A percentile compares a stretch with the other conserved stretches of the same genome.
These are phyloP conservation scores for Cercospora brassicicola DNA, from an alignment of 2,329 filamentous ascomycete genomes.

Conservation along the genomic window DNA sequence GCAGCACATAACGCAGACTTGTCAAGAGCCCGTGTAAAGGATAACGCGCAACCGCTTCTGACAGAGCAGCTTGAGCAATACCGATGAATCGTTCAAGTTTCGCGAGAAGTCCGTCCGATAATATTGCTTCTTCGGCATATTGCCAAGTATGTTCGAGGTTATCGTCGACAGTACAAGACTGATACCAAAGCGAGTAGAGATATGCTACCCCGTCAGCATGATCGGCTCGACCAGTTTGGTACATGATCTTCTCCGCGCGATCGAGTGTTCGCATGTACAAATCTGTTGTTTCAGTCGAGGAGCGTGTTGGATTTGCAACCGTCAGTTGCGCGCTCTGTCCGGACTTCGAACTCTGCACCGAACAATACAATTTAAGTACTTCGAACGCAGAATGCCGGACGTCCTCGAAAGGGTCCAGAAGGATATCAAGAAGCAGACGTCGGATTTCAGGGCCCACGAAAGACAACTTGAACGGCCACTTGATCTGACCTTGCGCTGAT, in stretches of 20 bases:
- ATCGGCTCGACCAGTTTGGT: constrained; percentile 77
- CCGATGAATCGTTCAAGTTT: constrained; percentile 65
- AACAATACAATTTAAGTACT: constrained; percentile 41
- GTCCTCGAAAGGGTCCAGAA: constrained; percentile 91
- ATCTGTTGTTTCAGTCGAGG: not conserved
- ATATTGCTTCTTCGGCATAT: constrained; percentile 18
- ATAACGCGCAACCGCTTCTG: constrained; percentile 55
- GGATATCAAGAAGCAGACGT: constrained; percentile 70
- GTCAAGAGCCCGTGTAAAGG: constrained; percentile 48
- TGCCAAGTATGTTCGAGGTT: not conserved
- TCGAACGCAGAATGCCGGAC: constrained; percentile 62
- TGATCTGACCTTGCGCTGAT: constrained; percentile 49
- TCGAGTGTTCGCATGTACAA: not conserved
- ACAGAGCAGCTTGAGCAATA: constrained; percentile 65
- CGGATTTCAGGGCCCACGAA: constrained; percentile 51
- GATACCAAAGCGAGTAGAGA: constrained; percentile 67
- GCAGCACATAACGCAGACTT: constrained; percentile 36
- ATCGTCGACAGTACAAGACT: not conserved
- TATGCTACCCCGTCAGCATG: constrained; percentile 89
- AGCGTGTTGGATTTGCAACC: not conserved
- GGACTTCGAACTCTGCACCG: not conserved
- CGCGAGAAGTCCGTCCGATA: constrained; percentile 52
- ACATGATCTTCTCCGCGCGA: constrained; percentile 57
- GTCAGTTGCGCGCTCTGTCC: not conserved
- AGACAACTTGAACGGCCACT: constrained; percentile 53